phyloP scores from a whole-genome alignment of 495 filamentous ascomycete species.

The Rhypophila decipiens region DNA sequence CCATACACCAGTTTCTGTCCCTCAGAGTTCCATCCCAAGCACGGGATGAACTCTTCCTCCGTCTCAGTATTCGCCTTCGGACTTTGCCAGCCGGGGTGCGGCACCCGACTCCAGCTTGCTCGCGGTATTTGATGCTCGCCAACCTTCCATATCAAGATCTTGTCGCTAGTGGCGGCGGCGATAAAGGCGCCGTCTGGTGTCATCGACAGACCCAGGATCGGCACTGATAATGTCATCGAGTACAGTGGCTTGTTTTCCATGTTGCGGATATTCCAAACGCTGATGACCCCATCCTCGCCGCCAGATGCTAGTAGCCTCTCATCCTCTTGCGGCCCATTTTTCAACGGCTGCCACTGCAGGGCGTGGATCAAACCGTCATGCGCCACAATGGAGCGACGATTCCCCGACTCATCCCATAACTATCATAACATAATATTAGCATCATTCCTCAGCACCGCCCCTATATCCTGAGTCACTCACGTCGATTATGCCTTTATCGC shows the following conservation, averaged over 20 bases:
- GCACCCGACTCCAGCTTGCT: conserved; percentile 52
- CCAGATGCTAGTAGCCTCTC: conserved; percentile 47
- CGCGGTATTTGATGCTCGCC: conserved; percentile 58
- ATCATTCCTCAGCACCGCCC: neutral
- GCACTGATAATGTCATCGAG: conserved; percentile 51
- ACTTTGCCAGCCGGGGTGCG: conserved; percentile 45
- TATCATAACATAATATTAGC: conserved; percentile 14
- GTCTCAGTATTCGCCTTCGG: conserved; percentile 39
- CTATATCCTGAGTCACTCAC: conserved; percentile 25
- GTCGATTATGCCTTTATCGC: conserved; percentile 45
- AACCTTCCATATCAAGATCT: conserved; percentile 65
- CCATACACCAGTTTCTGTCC: conserved; percentile 71
- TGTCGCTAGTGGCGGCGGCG: conserved; percentile 59
- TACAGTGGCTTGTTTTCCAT: conserved; percentile 49
- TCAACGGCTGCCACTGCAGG: conserved; percentile 47
- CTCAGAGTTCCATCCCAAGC: conserved; percentile 69
- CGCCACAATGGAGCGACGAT: conserved; percentile 39
- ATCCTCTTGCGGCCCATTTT: conserved; percentile 24
- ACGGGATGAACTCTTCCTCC: conserved; percentile 45
- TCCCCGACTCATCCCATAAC: conserved; percentile 45
- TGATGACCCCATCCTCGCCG: conserved; percentile 58
- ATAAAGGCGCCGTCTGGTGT: conserved; percentile 68
- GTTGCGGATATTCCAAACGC: conserved; percentile 61
- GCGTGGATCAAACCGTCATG: conserved; percentile 44
- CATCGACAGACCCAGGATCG: conserved; percentile 59